Percentiles rank a stretch among this genome's conserved stretches.
These are phyloP conservation scores for Penicillium sp. DNA, from an alignment of 2,329 filamentous ascomycete species.

Conservation along the genomic window DNA sequence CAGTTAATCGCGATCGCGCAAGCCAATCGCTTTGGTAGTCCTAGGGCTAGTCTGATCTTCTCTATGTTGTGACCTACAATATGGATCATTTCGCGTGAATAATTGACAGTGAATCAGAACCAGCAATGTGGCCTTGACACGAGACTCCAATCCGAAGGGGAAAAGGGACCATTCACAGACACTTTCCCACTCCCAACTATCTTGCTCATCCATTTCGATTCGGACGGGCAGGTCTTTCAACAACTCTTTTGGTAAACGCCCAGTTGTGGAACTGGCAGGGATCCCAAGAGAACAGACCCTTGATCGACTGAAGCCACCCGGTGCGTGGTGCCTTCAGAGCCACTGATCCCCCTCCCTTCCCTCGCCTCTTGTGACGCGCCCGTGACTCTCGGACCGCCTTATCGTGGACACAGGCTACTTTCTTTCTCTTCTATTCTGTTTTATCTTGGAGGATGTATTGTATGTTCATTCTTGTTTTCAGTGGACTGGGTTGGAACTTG, in stretches of 20 bases:
- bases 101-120: not conserved
- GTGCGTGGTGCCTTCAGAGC: slow-evolving; percentile 31
- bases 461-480: not conserved
- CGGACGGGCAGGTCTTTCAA: slow-evolving; percentile 13
- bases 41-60: not conserved
- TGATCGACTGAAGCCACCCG: slow-evolving; percentile 32
- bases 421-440: no score
- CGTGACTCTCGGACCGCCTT: slow-evolving; percentile 12
- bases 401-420: not conserved
- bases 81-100: not conserved
- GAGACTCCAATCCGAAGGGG: not conserved
- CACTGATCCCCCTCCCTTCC: slow-evolving; percentile 23
- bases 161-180: not conserved
- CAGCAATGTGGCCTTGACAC: not conserved
- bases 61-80: not conserved
- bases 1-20: slow-evolving; percentile 1
- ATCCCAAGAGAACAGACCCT: slow-evolving; percentile 33
- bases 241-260: slow-evolving; percentile 26
- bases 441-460: not conserved
- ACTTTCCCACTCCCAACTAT: not conserved
- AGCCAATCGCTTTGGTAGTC: not conserved
- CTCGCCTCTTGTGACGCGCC: slow-evolving; percentile 16
- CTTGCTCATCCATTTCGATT: slow-evolving; percentile 8
- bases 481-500: not conserved
- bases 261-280: slow-evolving; percentile 21